Evolutionary conservation across 2,329 filamentous ascomycete species (phyloP).

Genomic region (Aspergillus sclerotialis): DNA sequence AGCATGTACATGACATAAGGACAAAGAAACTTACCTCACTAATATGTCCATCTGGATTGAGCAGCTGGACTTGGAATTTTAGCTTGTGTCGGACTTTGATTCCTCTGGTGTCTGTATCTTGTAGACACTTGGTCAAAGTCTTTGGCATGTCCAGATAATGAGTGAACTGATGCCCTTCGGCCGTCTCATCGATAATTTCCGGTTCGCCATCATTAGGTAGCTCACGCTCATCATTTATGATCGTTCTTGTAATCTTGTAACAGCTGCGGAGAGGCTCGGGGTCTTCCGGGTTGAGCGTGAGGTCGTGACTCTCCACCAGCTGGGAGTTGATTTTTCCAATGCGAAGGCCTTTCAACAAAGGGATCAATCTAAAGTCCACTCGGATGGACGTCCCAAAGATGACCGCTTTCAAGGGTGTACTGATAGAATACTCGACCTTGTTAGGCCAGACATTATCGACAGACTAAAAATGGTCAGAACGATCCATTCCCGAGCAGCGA

Average conservation of each 20-base stretch:
- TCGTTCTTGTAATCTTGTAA: conserved; percentile 58
- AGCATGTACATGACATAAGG: not conserved
- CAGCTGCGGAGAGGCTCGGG: conserved; percentile 33
- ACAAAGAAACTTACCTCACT: conserved; percentile 61
- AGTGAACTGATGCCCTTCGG: conserved; percentile 55
- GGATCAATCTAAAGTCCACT: conserved; percentile 79
- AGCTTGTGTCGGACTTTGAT: conserved; percentile 93
- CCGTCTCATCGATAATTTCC: conserved; percentile 48
- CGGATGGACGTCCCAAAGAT: conserved; percentile 84
- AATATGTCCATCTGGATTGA: conserved; percentile 90
- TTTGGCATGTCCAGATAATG: conserved; percentile 65
- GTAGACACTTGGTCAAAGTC: conserved; percentile 73
- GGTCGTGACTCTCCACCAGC: conserved; percentile 71
- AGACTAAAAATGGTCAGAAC: conserved; percentile 36
- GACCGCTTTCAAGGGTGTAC: conserved; percentile 87
- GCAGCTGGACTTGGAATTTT: conserved; percentile 80
- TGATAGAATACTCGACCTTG: conserved; percentile 93
- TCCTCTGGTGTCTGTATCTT: conserved; percentile 80
- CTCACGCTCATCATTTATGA: conserved; percentile 62
- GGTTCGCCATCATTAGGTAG: conserved; percentile 59
- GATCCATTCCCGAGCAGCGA: not conserved
- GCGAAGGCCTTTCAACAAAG: conserved; percentile 78
- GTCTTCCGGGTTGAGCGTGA: conserved; percentile 47
- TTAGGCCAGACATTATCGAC: conserved; percentile 98
- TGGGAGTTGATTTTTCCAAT: conserved; percentile 77